Base-by-base conservation (phyloP, 352 stramenopile species). In the Aphanomyces astaci region DNA sequence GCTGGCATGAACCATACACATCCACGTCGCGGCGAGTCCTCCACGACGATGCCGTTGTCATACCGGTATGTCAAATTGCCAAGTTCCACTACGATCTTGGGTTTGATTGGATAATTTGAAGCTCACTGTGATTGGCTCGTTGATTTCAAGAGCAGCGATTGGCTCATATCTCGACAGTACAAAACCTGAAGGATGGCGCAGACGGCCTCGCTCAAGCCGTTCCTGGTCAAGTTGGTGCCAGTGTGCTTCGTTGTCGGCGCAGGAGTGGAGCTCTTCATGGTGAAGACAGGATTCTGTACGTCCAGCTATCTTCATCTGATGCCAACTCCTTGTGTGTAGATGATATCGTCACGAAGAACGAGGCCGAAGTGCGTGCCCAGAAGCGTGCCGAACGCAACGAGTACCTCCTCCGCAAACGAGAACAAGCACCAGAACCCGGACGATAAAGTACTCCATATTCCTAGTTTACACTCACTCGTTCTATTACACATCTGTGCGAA, bases 241-340 rank as follows among this genome's bases (percentile, higher is more conserved):
- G 55, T 93, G 17, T 94, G 87, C 75, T 96, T 96, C 72, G 70
- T 90, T 36, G 86, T 81, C 33, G 87, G 87, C 53, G 86, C 86
- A 17, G 80, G 72, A 31, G 93, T 96, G 77, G 87, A 96, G 75
- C 45, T 82, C 13, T 94, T 96, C 68, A 96, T 96, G 87, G 86
- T 96, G 74, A 92, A 94, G 66, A 92, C 86, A 0, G 86, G 84
- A 32, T 94, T 94, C 71, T 94, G 86, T 94, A 74, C 71, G 86
- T n/a, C n/a, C n/a, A n/a, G n/a, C n/a, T n/a, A n/a, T n/a, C n/a
- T n/a, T n/a, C n/a, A n/a, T n/a, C n/a, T n/a, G n/a, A n/a, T n/a
- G n/a, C n/a, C n/a, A 55, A 13, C 53, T 65, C n/a, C 66, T 43
- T 40, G n/a, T 25, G 46, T 67, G 45, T 72, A 94, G 85, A 94